Percentiles rank a stretch among this genome's conserved stretches.
Evolutionary conservation across 495 filamentous ascomycete genomes (phyloP).

Genomic region (Talaromyces proteolyticus): DNA sequence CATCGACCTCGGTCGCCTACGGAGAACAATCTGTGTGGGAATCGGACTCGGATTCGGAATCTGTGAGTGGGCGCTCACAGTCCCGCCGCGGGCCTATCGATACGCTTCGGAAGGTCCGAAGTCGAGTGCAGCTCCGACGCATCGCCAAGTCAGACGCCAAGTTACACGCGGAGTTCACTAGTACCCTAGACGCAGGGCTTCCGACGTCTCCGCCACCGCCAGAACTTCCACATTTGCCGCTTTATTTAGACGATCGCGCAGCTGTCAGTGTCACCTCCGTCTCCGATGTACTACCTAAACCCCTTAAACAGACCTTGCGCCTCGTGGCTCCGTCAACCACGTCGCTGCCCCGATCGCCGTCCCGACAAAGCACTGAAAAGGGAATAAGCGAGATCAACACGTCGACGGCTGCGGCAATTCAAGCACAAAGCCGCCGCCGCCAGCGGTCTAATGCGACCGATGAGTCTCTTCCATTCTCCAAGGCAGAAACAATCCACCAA

Average conservation of each 20-base stretch:
- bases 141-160: constrained; percentile 37
- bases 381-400: constrained; percentile 22
- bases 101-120: constrained; percentile 42
- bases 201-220: background rate
- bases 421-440: constrained; percentile 32
- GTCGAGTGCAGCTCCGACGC: constrained; percentile 34
- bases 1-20: constrained; percentile 28
- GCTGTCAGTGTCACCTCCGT: constrained; percentile 15
- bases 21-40: constrained; percentile 43
- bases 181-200: constrained; percentile 6
- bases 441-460: constrained; percentile 27
- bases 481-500: background rate
- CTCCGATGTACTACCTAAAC: constrained; percentile 20
- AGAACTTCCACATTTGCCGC: background rate
- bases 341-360: constrained; percentile 24
- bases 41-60: constrained; percentile 39
- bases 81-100: constrained; percentile 34
- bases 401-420: constrained; percentile 32
- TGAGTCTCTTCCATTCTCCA: constrained; percentile 10
- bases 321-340: constrained; percentile 35
- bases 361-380: constrained; percentile 14
- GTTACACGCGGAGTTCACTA: constrained; percentile 21
- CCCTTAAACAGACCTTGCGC: constrained; percentile 28
- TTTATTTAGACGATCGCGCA: background rate
- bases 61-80: constrained; percentile 27